These are phyloP conservation scores for Penicillium oxalicum DNA, from an alignment of 2,329 filamentous ascomycete genomes.

Conservation along the genomic window DNA sequence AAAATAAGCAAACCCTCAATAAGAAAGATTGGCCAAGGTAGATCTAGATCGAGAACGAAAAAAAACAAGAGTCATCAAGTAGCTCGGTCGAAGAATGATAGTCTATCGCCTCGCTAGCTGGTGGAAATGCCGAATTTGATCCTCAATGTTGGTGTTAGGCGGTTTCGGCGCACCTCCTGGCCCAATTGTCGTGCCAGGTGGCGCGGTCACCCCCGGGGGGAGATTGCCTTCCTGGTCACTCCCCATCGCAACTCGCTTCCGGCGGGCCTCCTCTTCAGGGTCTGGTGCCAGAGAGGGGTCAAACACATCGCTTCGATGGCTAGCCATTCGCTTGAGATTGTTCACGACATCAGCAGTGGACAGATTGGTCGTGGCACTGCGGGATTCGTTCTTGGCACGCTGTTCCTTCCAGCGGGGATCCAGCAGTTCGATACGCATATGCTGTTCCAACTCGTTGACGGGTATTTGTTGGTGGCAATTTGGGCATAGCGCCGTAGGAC, in stretches of 20 bases:
- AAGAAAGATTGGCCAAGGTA: too few relatives aligned
- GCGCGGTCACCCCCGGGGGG: slow-evolving; percentile 19
- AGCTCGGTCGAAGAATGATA: background rate
- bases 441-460: slow-evolving; percentile 78
- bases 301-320: slow-evolving; percentile 81
- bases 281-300: slow-evolving; percentile 54
- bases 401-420: slow-evolving; percentile 96
- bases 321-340: slow-evolving; percentile 91
- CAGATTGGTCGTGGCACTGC: slow-evolving; percentile 78
- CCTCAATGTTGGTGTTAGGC: slow-evolving; percentile 65
- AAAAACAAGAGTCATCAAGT: background rate
- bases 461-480: slow-evolving; percentile 91
- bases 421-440: slow-evolving; percentile 90
- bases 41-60: too few relatives aligned
- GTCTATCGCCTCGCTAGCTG: slow-evolving; percentile 45
- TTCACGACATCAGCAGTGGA: slow-evolving; percentile 82
- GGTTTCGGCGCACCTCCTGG: slow-evolving; percentile 29
- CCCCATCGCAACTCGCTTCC: slow-evolving; percentile 64
- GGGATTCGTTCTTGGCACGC: slow-evolving; percentile 78
- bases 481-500: slow-evolving; percentile 65
- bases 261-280: slow-evolving; percentile 66
- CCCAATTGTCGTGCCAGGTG: slow-evolving; percentile 25
- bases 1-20: too few relatives aligned
- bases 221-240: slow-evolving; percentile 34
- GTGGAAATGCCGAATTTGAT: slow-evolving; percentile 69